Evolutionary conservation across 768 basidiomycete genomes (phyloP), one percentile per base, ranked within the genome.

Genomic region (Goffeauzyma gilvescens): DNA sequence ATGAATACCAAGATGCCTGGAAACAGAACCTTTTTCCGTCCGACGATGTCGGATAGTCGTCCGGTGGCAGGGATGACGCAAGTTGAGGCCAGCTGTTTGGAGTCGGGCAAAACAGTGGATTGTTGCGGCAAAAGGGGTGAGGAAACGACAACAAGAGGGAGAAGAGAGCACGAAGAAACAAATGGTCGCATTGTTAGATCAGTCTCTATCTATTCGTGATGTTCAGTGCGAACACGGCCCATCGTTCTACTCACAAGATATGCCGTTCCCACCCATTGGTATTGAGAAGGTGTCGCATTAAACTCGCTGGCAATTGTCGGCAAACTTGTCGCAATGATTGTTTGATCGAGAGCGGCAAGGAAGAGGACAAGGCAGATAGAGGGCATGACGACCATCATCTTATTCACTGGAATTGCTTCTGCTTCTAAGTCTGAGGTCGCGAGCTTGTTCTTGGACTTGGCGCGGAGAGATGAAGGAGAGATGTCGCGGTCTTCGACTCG

Each of bases 1-100:
- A 56, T 20, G 15, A 62, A 41, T 14, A 55, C 27, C 3, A 45
- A 18, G 24, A 62, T 54, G 2, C 56, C 44, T 10, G 45, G 39
- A 25, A 54, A 54, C 15, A 62, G 39, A 6, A 53, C 48, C 0
- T 53, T 52, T 44, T 62, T 62, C 10, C 60, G 44, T 5, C 60
- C 60, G 5, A 55, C 49, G 38, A 62, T 62, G 49, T 62, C 60
- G n/a, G 55, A 54, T 32, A 57, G 55, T n/a, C n/a, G n/a, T n/a
- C n/a, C n/a, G n/a, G n/a, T n/a, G n/a, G n/a, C n/a, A n/a, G n/a
- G n/a, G n/a, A n/a, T n/a, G n/a, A n/a, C n/a, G n/a, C n/a, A n/a
- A n/a, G n/a, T n/a, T n/a, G n/a, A n/a, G n/a, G n/a, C n/a, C n/a
- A n/a, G n/a, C n/a, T n/a, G n/a, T n/a, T n/a, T n/a, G n/a, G n/a